These are phyloP conservation scores for Helenozyma rhizophorensis DNA, from an alignment of 805 yeast genomes.

Conservation along the genomic window DNA sequence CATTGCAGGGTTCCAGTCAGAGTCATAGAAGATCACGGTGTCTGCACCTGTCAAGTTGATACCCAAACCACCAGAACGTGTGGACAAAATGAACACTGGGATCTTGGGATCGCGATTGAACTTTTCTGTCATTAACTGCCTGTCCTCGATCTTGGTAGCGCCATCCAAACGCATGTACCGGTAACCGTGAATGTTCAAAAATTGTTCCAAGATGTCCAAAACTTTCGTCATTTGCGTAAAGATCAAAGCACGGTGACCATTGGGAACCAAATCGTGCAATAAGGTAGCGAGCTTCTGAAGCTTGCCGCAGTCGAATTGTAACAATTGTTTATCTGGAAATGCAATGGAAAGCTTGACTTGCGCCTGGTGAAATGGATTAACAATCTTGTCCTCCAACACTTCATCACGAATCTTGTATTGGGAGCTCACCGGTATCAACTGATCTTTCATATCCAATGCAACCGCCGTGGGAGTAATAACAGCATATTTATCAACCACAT, in stretches of 20 bases:
- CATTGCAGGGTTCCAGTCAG: conserved; percentile 99
- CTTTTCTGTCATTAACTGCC: conserved; percentile 89
- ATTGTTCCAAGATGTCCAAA: conserved; percentile 87
- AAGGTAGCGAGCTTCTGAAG: conserved; percentile 77
- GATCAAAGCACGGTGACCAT: conserved; percentile 90
- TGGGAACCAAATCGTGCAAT: conserved; percentile 70
- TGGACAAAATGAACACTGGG: conserved; percentile 87
- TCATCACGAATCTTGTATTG: conserved; percentile 27
- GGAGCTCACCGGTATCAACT: conserved; percentile 39
- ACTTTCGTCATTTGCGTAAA: conserved; percentile 99
- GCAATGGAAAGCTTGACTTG: conserved; percentile 89
- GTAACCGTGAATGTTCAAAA: conserved; percentile 90
- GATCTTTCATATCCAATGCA: conserved; percentile 62
- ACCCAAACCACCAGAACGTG: conserved; percentile 98
- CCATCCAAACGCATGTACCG: conserved; percentile 95
- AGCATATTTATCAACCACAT: conserved; percentile 66
- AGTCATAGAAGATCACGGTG: conserved; percentile 95
- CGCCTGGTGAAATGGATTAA: conserved; percentile 63
- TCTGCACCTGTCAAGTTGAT: conserved; percentile 98
- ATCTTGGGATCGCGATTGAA: conserved; percentile 83
- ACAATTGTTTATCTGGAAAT: conserved; percentile 88
- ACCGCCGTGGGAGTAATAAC: conserved; percentile 88
- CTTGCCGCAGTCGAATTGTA: conserved; percentile 97
- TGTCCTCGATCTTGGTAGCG: conserved; percentile 93
- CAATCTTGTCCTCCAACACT: conserved; percentile 39